Conservation (phyloP, 2,329 filamentous ascomycete species). For the Trichophyton mentagrophytes region DNA sequence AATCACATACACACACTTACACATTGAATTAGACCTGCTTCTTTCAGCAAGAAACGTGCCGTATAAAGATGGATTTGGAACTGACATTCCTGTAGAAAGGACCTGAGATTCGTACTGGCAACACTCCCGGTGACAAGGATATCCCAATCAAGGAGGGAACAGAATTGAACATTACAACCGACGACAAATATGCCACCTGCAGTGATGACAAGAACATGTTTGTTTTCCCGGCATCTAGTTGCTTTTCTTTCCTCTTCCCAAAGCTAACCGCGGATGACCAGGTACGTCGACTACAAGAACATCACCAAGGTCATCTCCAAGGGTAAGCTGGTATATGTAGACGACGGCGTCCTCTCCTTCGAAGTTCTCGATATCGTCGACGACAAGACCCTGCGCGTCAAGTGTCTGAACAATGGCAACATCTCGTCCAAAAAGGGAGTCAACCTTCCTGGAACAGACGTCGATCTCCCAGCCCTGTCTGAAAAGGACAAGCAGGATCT, state of each 20-base stretch:
- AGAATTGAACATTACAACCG: slow-evolving; percentile 90
- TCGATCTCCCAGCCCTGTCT: slow-evolving; percentile 90
- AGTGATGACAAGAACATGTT: slow-evolving; percentile 91
- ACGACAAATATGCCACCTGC: slow-evolving; percentile 74
- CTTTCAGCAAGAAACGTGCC: not conserved
- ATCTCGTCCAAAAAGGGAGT: slow-evolving; percentile 99
- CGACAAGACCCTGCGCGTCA: slow-evolving; percentile 74
- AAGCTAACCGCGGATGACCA: slow-evolving; percentile 22
- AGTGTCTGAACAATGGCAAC: slow-evolving; percentile 91
- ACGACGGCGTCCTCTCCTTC: slow-evolving; percentile 95
- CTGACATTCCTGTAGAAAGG: slow-evolving; percentile 45
- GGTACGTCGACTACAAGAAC: slow-evolving; percentile 99
- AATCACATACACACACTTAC: slow-evolving; percentile 15
- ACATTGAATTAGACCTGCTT: too few species aligned
- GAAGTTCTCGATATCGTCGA: slow-evolving; percentile 81
- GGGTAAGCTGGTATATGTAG: slow-evolving; percentile 92
- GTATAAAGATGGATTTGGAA: not conserved
- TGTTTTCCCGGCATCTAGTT: slow-evolving; percentile 23
- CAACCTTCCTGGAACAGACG: slow-evolving; percentile 96
- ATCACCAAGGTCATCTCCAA: slow-evolving; percentile 94
- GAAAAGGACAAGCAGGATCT: slow-evolving; percentile 97
- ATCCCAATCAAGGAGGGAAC: slow-evolving; percentile 71
- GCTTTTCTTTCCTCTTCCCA: not conserved
- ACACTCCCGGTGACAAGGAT: slow-evolving; percentile 57
- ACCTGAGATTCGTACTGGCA: slow-evolving; percentile 76